Evolutionary conservation across 495 filamentous ascomycete species (phyloP).

Genomic region (Penicillium samsonianum): DNA sequence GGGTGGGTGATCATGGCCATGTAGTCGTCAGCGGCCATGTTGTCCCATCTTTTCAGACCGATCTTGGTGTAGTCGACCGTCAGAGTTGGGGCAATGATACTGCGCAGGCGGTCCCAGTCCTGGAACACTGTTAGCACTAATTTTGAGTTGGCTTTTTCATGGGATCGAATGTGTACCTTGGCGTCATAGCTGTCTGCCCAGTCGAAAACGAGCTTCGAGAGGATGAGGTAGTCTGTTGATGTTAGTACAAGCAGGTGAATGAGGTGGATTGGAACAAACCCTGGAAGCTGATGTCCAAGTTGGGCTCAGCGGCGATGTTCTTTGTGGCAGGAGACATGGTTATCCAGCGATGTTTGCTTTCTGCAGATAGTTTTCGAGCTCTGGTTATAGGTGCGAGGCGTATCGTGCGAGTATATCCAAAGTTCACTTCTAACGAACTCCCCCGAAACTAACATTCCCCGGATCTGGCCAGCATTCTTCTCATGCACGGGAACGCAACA

Average conservation of each 20-base stretch:
- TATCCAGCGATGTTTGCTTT: background rate
- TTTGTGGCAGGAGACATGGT: conserved; percentile 32
- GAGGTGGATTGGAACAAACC: conserved; percentile 12
- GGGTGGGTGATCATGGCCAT: conserved; percentile 67
- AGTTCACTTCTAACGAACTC: background rate
- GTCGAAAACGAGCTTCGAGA: conserved; percentile 54
- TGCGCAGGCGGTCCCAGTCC: conserved; percentile 71
- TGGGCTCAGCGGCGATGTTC: conserved; percentile 23
- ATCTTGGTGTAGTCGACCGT: conserved; percentile 75
- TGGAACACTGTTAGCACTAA: background rate
- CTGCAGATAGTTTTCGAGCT: background rate
- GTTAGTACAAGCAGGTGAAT: conserved; percentile 3
- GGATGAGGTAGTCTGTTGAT: conserved; percentile 26
- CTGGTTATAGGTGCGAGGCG: background rate
- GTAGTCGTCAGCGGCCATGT: conserved; percentile 72
- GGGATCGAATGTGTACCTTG: conserved; percentile 40
- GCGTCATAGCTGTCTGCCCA: conserved; percentile 85
- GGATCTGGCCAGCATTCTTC: conserved; percentile 10
- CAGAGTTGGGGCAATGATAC: conserved; percentile 72
- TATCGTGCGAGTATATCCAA: conserved; percentile 11
- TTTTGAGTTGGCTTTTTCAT: background rate
- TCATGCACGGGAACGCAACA: conserved; percentile 3
- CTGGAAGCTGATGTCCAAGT: conserved; percentile 33
- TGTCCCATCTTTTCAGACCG: conserved; percentile 68
- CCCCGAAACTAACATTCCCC: background rate